A percentile compares a stretch with the other conserved stretches of the same genome.
These are phyloP conservation scores for Phycomyces nitens DNA, from an alignment of 192 early-diverging fungal genomes.

Conservation along the genomic window DNA sequence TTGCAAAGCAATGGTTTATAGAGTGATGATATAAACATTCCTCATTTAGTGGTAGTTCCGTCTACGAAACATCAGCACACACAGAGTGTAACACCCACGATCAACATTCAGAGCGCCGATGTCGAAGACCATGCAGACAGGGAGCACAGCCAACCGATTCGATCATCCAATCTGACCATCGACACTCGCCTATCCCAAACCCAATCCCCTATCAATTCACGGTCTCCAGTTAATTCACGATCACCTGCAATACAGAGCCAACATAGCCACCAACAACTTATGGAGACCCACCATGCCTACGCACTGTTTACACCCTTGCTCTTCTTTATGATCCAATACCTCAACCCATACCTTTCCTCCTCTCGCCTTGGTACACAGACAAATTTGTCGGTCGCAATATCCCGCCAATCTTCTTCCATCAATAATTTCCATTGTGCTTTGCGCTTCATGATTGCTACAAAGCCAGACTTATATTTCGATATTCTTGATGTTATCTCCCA, in stretches of 20 bases:
- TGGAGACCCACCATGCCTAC: slow-evolving; percentile 38
- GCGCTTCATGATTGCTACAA: slow-evolving; percentile 40
- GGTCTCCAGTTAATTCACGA: slow-evolving; percentile 12
- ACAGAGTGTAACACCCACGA: slow-evolving; percentile 18
- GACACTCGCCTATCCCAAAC: slow-evolving; percentile 20
- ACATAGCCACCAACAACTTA: slow-evolving; percentile 29
- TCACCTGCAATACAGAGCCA: slow-evolving; percentile 31
- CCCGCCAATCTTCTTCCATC: slow-evolving; percentile 29
- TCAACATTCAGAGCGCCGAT: slow-evolving; percentile 34
- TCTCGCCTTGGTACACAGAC: slow-evolving; percentile 3
- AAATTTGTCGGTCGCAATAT: slow-evolving; percentile 9
- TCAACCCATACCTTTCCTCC: slow-evolving; percentile 31
- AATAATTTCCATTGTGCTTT: slow-evolving; percentile 47
- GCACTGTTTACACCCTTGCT: slow-evolving; percentile 51
- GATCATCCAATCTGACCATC: slow-evolving; percentile 20
- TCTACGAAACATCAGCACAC: slow-evolving; percentile 3
- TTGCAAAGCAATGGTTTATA: not conserved
- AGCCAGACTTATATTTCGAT: slow-evolving; percentile 49
- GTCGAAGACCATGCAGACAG: not conserved
- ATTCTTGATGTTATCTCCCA: slow-evolving; percentile 50
- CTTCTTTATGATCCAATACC: slow-evolving; percentile 45
- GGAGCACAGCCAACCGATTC: not conserved
- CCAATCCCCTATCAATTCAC: not conserved
- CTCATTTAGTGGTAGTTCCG: not conserved
- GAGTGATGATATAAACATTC: not conserved